phyloP scores from a whole-genome alignment of 1,139 yeast species.

The Pichia sp. region DNA sequence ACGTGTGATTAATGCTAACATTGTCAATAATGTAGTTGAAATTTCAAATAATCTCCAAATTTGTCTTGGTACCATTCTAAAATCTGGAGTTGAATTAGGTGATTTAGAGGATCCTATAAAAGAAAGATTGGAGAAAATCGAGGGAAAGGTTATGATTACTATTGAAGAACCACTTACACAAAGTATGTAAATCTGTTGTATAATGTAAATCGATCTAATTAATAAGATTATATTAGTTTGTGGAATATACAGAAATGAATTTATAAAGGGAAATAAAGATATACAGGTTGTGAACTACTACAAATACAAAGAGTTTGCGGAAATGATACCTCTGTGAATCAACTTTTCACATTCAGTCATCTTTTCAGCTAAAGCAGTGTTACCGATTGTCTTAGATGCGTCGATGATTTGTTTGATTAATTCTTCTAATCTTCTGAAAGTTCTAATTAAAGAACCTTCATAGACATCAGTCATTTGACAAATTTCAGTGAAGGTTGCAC shows the following conservation, averaged over 20 bases:
- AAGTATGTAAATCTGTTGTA: conserved; percentile 3
- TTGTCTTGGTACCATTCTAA: conserved; percentile 16
- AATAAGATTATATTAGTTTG: no score
- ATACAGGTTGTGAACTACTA: conserved; percentile 22
- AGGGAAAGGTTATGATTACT: neutral
- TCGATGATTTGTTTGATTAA: conserved; percentile 83
- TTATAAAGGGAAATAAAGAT: neutral
- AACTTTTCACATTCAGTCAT: conserved; percentile 84
- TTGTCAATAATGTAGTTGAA: conserved; percentile 2
- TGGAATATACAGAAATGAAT: no score
- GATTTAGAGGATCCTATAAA: conserved; percentile 1
- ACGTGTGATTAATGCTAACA: conserved; percentile 23
- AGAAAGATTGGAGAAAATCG: conserved; percentile 1
- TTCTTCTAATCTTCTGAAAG: conserved; percentile 93
- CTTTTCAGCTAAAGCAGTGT: conserved; percentile 77
- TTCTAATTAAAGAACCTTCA: conserved; percentile 93
- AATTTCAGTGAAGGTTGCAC: conserved; percentile 93
- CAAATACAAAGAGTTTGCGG: conserved; percentile 91
- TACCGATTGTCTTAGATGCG: conserved; percentile 94
- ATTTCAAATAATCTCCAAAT: neutral
- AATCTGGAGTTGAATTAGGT: conserved; percentile 17
- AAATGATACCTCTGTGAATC: conserved; percentile 94
- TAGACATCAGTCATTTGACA: conserved; percentile 99
- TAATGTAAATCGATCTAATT: no score
- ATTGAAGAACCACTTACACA: conserved; percentile 18